phyloP scores from a whole-genome alignment of 2,329 filamentous ascomycete genomes.

The Gyromitra esculenta region DNA sequence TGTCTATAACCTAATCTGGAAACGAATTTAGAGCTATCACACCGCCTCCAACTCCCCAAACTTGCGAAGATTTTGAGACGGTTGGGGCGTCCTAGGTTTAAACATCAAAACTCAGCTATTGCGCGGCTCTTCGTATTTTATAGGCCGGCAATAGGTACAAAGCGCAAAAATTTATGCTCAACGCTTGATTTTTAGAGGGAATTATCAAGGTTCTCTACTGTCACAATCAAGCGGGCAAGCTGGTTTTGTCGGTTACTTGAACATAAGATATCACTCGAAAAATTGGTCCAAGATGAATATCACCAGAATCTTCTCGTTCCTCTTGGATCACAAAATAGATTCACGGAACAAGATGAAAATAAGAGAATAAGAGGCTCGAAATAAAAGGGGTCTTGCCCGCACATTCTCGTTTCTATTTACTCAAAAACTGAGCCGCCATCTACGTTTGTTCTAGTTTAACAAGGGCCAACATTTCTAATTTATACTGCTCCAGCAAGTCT shows the following conservation, averaged over 20 bases:
- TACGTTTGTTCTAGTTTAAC: background rate
- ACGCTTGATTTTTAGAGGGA: no score
- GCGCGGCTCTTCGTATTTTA: no score
- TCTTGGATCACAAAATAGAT: background rate
- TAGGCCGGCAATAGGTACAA: no score
- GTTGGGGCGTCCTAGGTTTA: no score
- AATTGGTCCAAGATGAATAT: background rate
- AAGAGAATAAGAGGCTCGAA: background rate
- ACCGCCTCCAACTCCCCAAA: no score
- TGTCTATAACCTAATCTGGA: no score
- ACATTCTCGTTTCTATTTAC: background rate
- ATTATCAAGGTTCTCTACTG: background rate
- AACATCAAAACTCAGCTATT: no score
- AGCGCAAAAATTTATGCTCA: no score
- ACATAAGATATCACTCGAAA: background rate
- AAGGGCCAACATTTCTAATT: background rate
- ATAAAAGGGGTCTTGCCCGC: constrained; percentile 1
- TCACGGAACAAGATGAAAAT: constrained; percentile 13
- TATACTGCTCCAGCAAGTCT: background rate
- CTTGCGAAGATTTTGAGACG: no score
- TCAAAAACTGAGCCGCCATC: background rate
- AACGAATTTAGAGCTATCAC: no score
- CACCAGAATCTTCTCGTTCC: background rate
- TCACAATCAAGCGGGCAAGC: background rate
- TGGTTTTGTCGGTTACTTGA: no score